phyloP scores from a whole-genome alignment of 805 yeast species.

The Cyberlindnera nakhonratchasimensis region DNA sequence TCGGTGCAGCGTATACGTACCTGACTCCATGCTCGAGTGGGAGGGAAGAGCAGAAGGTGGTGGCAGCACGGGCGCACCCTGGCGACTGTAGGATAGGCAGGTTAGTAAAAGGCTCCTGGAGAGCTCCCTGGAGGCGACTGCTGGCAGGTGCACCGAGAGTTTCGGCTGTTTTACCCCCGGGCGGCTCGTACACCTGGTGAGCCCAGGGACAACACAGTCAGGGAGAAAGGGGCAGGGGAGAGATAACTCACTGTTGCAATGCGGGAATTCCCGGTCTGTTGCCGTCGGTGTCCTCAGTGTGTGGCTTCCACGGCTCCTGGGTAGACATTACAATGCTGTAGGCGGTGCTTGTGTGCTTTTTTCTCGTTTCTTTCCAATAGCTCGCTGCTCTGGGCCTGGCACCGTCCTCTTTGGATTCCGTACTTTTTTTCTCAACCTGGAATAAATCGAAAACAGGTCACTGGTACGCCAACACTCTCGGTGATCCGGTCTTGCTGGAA shows the following conservation, averaged over 20 bases:
- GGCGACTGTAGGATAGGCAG: constrained; percentile 40
- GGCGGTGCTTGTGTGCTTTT: neutral
- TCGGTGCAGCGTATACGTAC: constrained; percentile 25
- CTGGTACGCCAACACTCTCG: neutral
- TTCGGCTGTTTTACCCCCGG: neutral
- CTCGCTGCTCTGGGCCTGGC: no score
- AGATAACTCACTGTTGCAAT: constrained; percentile 27
- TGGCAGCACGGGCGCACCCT: constrained; percentile 54
- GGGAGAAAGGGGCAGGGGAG: neutral
- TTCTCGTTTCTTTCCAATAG: neutral
- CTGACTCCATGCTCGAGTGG: constrained; percentile 24
- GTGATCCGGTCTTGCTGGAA: constrained; percentile 3
- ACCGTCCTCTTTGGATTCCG: no score
- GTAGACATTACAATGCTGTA: constrained; percentile 18
- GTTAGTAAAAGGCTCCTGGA: constrained; percentile 8
- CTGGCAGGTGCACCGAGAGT: neutral
- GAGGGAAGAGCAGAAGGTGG: constrained; percentile 44
- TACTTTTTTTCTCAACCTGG: no score
- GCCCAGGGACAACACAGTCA: no score
- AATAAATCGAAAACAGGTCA: no score
- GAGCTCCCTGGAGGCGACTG: neutral
- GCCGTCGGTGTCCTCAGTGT: constrained; percentile 22
- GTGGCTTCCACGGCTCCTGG: constrained; percentile 27
- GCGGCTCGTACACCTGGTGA: neutral
- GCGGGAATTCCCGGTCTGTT: constrained; percentile 29